Conservation (phyloP, 164 flowering plant species). For the Kingdonia uniflora region DNA sequence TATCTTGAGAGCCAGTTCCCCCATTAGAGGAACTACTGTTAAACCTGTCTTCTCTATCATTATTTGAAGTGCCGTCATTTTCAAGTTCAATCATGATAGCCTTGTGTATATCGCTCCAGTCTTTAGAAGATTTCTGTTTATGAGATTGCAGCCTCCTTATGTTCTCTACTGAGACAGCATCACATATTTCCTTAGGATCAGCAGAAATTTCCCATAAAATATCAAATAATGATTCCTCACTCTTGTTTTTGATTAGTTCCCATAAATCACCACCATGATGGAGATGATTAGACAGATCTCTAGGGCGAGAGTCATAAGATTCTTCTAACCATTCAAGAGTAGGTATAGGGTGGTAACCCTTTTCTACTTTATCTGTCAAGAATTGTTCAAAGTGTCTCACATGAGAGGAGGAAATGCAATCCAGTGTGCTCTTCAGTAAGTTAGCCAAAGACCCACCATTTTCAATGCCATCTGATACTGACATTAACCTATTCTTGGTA, state of each 20-base stretch:
- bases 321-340: slow-evolving; percentile 42
- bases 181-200: slow-evolving; percentile 33
- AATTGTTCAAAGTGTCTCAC: slow-evolving; percentile 38
- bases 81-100: slow-evolving; percentile 20
- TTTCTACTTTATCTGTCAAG: slow-evolving; percentile 35
- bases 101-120: slow-evolving; percentile 49
- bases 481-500: slow-evolving; percentile 27
- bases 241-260: slow-evolving; percentile 17
- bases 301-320: slow-evolving; percentile 17
- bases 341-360: slow-evolving; percentile 20
- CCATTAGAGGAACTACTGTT: slow-evolving; percentile 19
- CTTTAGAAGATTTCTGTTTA: slow-evolving; percentile 24
- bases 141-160: slow-evolving; percentile 20
- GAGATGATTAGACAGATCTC: slow-evolving; percentile 10
- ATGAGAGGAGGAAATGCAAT: slow-evolving; percentile 38
- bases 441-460: slow-evolving; percentile 22
- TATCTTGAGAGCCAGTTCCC: slow-evolving; percentile 26
- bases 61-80: slow-evolving; percentile 16
- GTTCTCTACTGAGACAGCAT: slow-evolving; percentile 34
- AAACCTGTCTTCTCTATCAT: slow-evolving; percentile 22
- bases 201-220: slow-evolving; percentile 42
- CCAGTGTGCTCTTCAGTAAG: slow-evolving; percentile 27
- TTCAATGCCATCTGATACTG: slow-evolving; percentile 15
- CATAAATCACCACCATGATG: slow-evolving; percentile 14
- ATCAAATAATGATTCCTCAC: slow-evolving; percentile 20